Evolutionary conservation across 2,329 filamentous ascomycete species (phyloP).

Genomic region (Ceratocystis diversiconidia): DNA sequence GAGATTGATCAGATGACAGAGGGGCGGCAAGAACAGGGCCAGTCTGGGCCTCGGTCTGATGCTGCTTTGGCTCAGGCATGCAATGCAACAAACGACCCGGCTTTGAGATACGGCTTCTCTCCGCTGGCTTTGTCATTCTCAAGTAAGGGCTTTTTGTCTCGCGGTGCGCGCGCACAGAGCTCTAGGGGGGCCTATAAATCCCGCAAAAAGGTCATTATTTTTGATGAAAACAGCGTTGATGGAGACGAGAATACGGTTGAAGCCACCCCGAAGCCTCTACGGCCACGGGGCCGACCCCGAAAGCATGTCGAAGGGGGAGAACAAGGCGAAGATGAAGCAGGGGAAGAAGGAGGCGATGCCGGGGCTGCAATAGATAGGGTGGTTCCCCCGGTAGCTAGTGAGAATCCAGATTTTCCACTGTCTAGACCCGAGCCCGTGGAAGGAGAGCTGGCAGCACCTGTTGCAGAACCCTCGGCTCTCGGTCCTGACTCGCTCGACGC

Average conservation of each 20-base stretch:
- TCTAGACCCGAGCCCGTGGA: too few species aligned
- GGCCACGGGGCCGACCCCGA: conserved; percentile 1
- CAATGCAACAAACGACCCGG: conserved; percentile 4
- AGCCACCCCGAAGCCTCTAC: neutral
- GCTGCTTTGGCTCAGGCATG: neutral
- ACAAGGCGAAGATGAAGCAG: neutral
- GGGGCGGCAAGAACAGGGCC: neutral
- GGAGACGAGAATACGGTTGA: neutral
- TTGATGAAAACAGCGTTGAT: conserved; percentile 7
- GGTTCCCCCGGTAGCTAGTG: too few species aligned
- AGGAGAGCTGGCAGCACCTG: neutral
- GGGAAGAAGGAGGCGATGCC: neutral
- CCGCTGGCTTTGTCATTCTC: neutral
- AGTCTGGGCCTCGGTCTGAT: too few species aligned
- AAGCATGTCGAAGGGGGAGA: neutral
- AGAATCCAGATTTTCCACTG: too few species aligned
- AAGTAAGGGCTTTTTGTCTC: neutral
- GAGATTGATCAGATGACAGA: neutral
- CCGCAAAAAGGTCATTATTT: conserved; percentile 14
- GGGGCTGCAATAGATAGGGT: too few species aligned
- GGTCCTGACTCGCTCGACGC: neutral
- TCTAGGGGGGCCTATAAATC: neutral
- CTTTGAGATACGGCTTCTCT: conserved; percentile 14
- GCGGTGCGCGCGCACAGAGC: neutral
- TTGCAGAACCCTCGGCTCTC: neutral